Conservation (phyloP, 139 green algal genomes). For the Micractinium conductrix region DNA sequence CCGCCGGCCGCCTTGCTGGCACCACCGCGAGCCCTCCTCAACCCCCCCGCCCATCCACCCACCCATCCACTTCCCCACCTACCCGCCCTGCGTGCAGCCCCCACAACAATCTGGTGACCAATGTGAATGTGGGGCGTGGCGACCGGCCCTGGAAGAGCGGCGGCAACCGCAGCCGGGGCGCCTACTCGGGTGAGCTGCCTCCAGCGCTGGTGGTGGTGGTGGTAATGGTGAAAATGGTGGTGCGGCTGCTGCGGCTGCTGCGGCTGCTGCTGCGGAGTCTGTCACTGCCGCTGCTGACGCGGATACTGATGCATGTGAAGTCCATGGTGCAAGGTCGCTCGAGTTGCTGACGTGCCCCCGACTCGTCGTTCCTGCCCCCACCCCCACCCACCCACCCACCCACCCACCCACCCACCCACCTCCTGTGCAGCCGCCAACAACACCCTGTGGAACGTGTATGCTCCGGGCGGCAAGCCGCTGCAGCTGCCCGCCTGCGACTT, state of each 20-base stretch:
- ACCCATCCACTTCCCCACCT: too few relatives aligned
- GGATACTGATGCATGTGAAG: too few relatives aligned
- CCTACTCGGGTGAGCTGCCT: slow-evolving; percentile 2
- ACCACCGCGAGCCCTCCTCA: too few relatives aligned
- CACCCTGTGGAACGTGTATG: slow-evolving; percentile 3
- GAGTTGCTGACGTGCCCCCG: too few relatives aligned
- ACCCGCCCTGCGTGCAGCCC: neutral
- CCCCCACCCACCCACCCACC: too few relatives aligned
- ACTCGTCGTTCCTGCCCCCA: neutral
- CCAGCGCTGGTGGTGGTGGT: too few relatives aligned
- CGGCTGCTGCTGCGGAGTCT: too few relatives aligned
- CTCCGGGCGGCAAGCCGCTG: neutral
- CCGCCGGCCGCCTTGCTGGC: neutral
- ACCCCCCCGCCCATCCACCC: too few relatives aligned
- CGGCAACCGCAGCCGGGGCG: neutral
- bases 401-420: neutral
- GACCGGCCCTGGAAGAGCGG: neutral
- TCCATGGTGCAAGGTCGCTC: too few relatives aligned
- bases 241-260: too few relatives aligned
- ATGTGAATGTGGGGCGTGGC: neutral
- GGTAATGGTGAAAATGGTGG: too few relatives aligned
- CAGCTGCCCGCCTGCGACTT: neutral
- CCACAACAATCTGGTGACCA: slow-evolving; percentile 13
- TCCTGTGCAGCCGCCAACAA: slow-evolving; percentile 4
- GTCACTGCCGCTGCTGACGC: too few relatives aligned